phyloP scores from a whole-genome alignment of 192 early-diverging fungal species.

The Umbelopsis isabellina region DNA sequence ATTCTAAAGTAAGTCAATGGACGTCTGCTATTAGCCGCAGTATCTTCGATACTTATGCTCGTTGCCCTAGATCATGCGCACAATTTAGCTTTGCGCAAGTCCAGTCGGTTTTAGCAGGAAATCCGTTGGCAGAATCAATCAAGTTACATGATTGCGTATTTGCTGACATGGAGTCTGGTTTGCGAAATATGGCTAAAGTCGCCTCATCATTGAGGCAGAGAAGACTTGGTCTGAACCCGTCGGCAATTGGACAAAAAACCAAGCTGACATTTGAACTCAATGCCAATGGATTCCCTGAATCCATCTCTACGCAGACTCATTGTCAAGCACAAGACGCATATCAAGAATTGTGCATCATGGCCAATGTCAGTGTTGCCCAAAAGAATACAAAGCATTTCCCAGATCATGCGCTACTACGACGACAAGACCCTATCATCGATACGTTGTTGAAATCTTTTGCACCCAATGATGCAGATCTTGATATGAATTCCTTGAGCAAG shows the following conservation, averaged over 20 bases:
- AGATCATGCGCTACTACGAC: slow-evolving; percentile 19
- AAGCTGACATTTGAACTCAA: slow-evolving; percentile 10
- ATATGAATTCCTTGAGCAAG: slow-evolving; percentile 5
- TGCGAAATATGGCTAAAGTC: neutral
- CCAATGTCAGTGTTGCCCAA: slow-evolving; percentile 26
- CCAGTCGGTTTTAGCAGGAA: neutral
- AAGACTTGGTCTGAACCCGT: neutral
- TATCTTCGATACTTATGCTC: neutral
- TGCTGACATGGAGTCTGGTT: neutral
- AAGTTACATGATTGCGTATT: neutral
- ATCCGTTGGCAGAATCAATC: slow-evolving; percentile 4
- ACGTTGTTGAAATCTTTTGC: slow-evolving; percentile 23
- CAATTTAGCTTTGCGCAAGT: slow-evolving; percentile 20
- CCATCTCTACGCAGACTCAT: neutral
- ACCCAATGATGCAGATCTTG: neutral
- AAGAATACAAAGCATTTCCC: slow-evolving; percentile 26
- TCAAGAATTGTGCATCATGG: slow-evolving; percentile 26
- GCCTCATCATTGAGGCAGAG: neutral
- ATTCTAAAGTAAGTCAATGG: slow-evolving; percentile 68
- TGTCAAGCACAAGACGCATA: slow-evolving; percentile 10
- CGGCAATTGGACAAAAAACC: slow-evolving; percentile 3
- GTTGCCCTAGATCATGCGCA: neutral
- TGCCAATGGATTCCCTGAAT: neutral
- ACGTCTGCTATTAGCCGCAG: neutral
- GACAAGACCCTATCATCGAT: slow-evolving; percentile 21